Base-by-base conservation (phyloP, 2,329 filamentous ascomycete genomes). In the Diplodia corticola region DNA sequence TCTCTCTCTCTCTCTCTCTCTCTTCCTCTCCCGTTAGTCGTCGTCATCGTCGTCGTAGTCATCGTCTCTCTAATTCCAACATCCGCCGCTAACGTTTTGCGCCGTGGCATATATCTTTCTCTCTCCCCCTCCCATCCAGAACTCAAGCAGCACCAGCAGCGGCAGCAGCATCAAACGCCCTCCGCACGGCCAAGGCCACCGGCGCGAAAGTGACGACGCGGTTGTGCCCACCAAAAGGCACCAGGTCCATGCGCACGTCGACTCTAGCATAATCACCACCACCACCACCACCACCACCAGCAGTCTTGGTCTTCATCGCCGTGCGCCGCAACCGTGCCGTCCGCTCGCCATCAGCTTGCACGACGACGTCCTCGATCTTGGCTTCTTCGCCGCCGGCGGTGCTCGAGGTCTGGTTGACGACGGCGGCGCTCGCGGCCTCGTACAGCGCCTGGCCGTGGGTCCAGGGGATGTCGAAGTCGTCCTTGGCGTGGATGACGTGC, bases 381-480 rank as follows among this genome's bases (percentile, higher is more conserved):
- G 63, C 67, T 64, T 68, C 53, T 72, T 72, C 20, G 73, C 78
- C 30, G 67, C 63, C 75, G n/a, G n/a, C n/a, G n/a, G n/a, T n/a
- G n/a, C n/a, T n/a, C n/a, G n/a, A n/a, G n/a, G n/a, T n/a, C 69
- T 63, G 12, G 10, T 28, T 35, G 24, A 50, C 35, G n/a, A 64
- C 30, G 59, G n/a, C 37, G 1, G 63, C 64, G 59, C 77, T 71
- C 9, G 77, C 68, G 1, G 68, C 70, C 40, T 63, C 63, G 48
- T 71, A 78, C 40, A 78, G 46, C 0, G 66, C 76, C 50, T 76
- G 71, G 33, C 88, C 87, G 73, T 93, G 88, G 1, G 80, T 84
- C 80, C 87, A 94, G 0, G 91, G 88, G 67, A 98, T 97, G 71
- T 97, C 92, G 67, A 81, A 80, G 75, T 98, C 94, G 73, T 97